Evolutionary conservation across 202 grass and related monocot species (phyloP), one percentile per base, ranked within the genome.

Genomic region (Carex sylvatica): DNA sequence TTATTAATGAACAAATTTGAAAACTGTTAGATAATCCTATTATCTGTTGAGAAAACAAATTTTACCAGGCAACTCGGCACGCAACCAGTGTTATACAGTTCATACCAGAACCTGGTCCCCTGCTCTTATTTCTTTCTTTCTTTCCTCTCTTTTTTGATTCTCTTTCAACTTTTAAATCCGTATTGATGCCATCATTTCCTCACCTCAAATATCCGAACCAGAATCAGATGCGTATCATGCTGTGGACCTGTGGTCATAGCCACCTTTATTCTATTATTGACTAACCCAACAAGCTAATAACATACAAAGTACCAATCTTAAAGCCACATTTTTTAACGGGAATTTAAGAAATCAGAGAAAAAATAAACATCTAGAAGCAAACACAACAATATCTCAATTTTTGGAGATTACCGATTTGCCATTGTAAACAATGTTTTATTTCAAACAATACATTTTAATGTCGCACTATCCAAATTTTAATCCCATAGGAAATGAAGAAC

Each of bases 131-230:
- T 80, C 14, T 47, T 63, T 9, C 5, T 38, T 3, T 62, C 14
- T 8, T 28, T 6, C 19, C 7, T 2, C 33, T 22, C 35, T 8
- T 80, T 46, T 63, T 80, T 65, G 65, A 47, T 81, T 65, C 23
- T 28, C 61, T 66, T 67, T 47, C 46, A 67, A 82, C 46, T 68
- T 81, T 67, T 65, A 49, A 81, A 52, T 38, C 28, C 6, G 26
- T 12, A 81, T 82, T 22, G 79, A 82, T 82, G 80, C 80, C 19
- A 64, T 67, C 62, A 68, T 23, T 82, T 69, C 28, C 31, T 55
- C 24, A 51, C 22, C 80, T 66, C 61, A 69, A 55, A 66, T 52
- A 8, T 66, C 79, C 14, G 4, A 66, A 81, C 18, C 20, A n/a
- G 42, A 82, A 82, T 69, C 64, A 19, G 80, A 82, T 82, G 38